Base-by-base conservation (phyloP, 495 filamentous ascomycete genomes). In the Cercophora newfieldiana region DNA sequence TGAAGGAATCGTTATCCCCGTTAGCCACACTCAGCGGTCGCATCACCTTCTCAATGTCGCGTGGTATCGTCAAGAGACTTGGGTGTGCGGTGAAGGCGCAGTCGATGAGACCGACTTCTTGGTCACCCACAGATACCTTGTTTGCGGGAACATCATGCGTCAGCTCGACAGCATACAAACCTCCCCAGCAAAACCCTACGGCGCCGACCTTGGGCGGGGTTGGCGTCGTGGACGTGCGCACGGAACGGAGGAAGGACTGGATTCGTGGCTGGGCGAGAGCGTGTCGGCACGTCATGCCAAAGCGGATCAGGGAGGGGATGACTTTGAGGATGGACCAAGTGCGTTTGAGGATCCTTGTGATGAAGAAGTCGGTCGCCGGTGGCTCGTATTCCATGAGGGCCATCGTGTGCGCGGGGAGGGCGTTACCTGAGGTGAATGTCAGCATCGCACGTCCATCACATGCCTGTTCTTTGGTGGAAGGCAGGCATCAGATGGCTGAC, bases 101-200 rank as follows among this genome's bases (percentile, higher is more conserved):
- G 69, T 87, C 79, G 21, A 88, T 76, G 56, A 88, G 72, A 1
- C 18, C 37, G 37, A 44, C 12, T 2, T 44, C 37, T 14, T 44
- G 10, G 4, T 14, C 12, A 8, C 37, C 37, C 2, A 44, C 37
- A 2, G 18, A 4, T 16, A 44, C 37, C 37, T 66, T 63, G 7
- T 69, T 73, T 1, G 50, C 28, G 10, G 67, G 53, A 56, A 14
- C 57, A 8, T 78, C 77, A 47, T 79, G 74, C 6, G 79, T 77
- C 1, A 88, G 76, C n/a, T 76, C 62, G 5, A 83, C 65, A 0
- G 79, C 71, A 63, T 85, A 78, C 60, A 81, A 82, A 1, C 86
- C 87, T 24, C 87, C 87, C 86, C 84, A 89, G 71, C 86, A 88
- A 68, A 85, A 89, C 0, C 87, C 87, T 0, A 84, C 82, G 1